These are phyloP conservation scores for Populus hybrid DNA, from an alignment of 441 rosid species.

Conservation along the genomic window DNA sequence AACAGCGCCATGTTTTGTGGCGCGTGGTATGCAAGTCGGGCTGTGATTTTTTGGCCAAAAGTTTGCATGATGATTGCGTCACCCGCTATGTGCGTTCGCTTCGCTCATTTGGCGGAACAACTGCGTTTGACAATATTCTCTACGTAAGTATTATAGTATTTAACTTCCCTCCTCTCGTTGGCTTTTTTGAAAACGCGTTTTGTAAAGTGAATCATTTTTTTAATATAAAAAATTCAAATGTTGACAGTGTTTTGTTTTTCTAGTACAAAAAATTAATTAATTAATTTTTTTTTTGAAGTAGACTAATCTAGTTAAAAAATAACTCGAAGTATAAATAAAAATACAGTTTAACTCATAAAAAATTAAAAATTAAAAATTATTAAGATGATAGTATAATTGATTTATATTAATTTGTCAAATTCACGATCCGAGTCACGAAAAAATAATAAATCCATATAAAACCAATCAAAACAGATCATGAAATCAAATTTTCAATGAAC, in stretches of 20 bases:
- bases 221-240: too few species aligned
- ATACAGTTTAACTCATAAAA: too few species aligned
- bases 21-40: neutral
- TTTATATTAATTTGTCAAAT: fast-evolving
- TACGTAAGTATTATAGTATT: neutral
- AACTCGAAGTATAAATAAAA: too few species aligned
- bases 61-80: slow-evolving; percentile 7
- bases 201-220: slow-evolving; percentile 4
- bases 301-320: too few species aligned
- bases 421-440: fast-evolving
- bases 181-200: slow-evolving; percentile 19
- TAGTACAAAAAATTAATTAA: too few species aligned
- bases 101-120: slow-evolving; percentile 22
- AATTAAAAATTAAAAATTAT: too few species aligned
- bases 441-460: too few species aligned
- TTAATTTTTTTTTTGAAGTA: too few species aligned
- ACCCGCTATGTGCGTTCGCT: neutral
- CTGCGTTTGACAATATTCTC: slow-evolving; percentile 15
- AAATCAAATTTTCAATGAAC: too few species aligned
- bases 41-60: neutral
- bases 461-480: too few species aligned
- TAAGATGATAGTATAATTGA: fast-evolving
- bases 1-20: neutral
- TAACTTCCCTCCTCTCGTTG: neutral
- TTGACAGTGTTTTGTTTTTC: too few species aligned